Evolutionary conservation across 768 basidiomycete species (phyloP), one percentile per base, ranked within the genome.

Genomic region (Naganishia vaughanmartiniae): DNA sequence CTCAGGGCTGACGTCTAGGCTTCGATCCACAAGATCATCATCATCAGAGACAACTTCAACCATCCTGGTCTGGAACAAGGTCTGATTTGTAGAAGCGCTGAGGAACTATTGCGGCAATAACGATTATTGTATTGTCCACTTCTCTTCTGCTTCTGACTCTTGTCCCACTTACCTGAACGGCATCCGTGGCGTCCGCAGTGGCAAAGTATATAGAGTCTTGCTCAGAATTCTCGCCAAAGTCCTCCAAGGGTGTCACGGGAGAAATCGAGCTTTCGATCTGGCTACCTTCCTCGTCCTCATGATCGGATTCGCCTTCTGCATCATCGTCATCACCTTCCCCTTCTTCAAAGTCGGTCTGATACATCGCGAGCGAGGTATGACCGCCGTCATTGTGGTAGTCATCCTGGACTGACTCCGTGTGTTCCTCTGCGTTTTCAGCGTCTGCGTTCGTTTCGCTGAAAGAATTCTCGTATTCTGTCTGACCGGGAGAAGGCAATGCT

Each of bases 341-440:
- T 28, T 71, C 71, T 26, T 56, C 56, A 4, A 51, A 56, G 48
- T 69, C 68, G 10, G 68, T 69, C 33, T 69, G 56, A 54, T 69
- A 69, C 42, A 46, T 63, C 2, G 60, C 60, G 28, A 63, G 60
- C 48, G 46, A 42, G 30, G 14, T 39, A n/a, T 56, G 26, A 10
- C 56, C 65, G 21, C 48, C 67, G 17, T 72, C 66, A n/a, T 68
- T 31, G 42, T 73, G 60, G 28, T 56, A 45, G 28, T 67, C 58
- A 74, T 87, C 89, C 26, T 79, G 80, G 80, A 89, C 88, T 58
- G 76, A 75, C n/a, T 72, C 73, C 30, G 73, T 74, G 42, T 75
- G 76, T 14, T 76, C 51, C 9, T 76, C 71, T 72, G 72, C 73
- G n/a, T 69, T 63, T 24, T 76, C 30, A 24, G 54, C 54, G 17